Evolutionary conservation across 1,284 basidiomycete species (phyloP).

Genomic region (Ustilago loliicola): DNA sequence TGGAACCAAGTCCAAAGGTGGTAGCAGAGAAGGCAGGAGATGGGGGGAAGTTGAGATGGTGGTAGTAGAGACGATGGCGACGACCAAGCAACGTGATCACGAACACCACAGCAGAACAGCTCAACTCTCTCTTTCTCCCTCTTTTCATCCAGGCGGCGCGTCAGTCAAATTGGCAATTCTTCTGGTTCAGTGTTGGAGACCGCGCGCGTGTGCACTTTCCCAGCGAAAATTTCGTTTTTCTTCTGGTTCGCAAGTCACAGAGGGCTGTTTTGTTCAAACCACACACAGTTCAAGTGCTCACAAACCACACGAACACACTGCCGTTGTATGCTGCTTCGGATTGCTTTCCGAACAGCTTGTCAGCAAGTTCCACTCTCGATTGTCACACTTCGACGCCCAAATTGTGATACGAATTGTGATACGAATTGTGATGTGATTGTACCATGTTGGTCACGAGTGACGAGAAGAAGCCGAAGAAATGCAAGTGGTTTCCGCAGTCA

Average conservation of each 20-base stretch:
- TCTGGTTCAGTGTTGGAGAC: neutral
- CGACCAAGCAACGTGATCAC: neutral
- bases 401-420: neutral
- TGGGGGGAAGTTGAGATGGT: constrained; percentile 26
- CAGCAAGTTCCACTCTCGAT: neutral
- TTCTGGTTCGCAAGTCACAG: neutral
- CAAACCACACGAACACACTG: neutral
- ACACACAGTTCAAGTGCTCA: neutral
- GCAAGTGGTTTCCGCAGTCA: constrained; percentile 5
- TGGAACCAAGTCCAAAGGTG: constrained; percentile 8
- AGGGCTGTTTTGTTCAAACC: neutral
- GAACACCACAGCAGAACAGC: neutral
- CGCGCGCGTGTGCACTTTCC: constrained; percentile 2
- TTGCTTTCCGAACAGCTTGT: neutral
- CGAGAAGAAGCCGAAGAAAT: no score
- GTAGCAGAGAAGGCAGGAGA: constrained; percentile 52
- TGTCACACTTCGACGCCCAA: neutral
- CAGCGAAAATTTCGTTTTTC: neutral
- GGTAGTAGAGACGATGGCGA: constrained; percentile 22
- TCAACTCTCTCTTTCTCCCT: neutral
- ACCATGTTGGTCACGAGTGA: neutral
- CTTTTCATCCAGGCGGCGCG: neutral
- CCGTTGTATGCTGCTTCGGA: neutral
- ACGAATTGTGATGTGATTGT: constrained; percentile 1
- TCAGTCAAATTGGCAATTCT: neutral